Evolutionary conservation across 2,329 filamentous ascomycete species (phyloP), one percentile per base, ranked within the genome.

Genomic region (Penicillium sp.): DNA sequence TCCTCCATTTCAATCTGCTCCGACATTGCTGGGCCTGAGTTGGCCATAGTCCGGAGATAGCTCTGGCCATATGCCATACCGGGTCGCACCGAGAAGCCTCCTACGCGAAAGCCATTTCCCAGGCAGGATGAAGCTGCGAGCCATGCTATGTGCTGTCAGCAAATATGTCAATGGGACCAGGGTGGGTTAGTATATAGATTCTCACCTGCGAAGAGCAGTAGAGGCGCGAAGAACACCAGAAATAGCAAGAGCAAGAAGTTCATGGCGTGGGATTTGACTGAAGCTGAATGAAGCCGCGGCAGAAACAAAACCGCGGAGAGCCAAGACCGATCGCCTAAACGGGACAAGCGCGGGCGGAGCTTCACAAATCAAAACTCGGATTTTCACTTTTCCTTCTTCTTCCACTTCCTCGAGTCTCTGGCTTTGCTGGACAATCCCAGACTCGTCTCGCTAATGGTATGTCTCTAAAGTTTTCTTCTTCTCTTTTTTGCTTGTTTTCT

Each of bases 1-100:
- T 80, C 76, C 51, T 82, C 76, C 74, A 82, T 72, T 63, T 83
- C 79, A 49, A 83, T 81, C 51, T 81, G 78, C 59, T 82, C 79
- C 60, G 78, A 82, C 49, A 78, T 75, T 7, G 73, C 74, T 27
- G 73, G 69, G 6, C 74, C 76, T 6, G 74, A 73, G 32, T 74
- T 75, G n/a, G 75, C 74, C 65, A 82, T 76, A 11, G 74, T 75
- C 35, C 77, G 72, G 34, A 78, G 74, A 54, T 82, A 82, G 51
- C 74, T 74, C 40, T 75, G 69, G 32, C 77, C 79, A 54, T 79
- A 82, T 2, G 74, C 72, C 38, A 71, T 55, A 27, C 70, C 67
- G 40, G 71, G 66, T 44, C 71, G 70, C 34, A 70, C 59, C 16
- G 68, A 71, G 42, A 69, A 69, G 42, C 74, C 70, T 24, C 68